Evolutionary conservation across 2,329 filamentous ascomycete species (phyloP), one percentile per base, ranked within the genome.

Genomic region (Didymella segeticola): DNA sequence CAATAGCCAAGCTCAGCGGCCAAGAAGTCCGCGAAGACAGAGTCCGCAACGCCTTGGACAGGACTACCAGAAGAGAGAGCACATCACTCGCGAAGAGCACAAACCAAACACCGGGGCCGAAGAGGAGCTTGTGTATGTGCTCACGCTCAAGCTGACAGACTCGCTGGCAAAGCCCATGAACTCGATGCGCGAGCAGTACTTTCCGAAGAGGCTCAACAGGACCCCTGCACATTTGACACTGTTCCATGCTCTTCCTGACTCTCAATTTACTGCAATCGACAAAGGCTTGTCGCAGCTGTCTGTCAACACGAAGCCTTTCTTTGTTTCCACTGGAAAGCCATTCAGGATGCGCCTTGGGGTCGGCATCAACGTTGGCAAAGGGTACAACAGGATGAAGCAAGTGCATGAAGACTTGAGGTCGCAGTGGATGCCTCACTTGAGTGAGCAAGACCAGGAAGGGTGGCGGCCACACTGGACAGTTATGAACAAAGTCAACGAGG

Each of bases 401-500:
- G 56, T 79, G 10, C 76, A 77, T 47, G 58, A 55, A 5, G 59
- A 67, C 29, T 60, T 80, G 26, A 67, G 69, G 52, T 55, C 58
- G 8, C 60, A 63, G 12, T 80, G 77, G 77, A 46, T 63, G 25
- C 50, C 64, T 3, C 77, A 72, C 20, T 57, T 80, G 11, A 79
- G 76, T 31, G 70, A 75, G 53, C 77, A 79, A 61, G 78, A 80
- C 58, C 64, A 64, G n/a, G 70, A 70, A 3, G 72, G 69, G 0
- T 75, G 73, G 61, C 67, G 66, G 6, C 70, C 75, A 8, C 78
- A 79, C 46, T 80, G 77, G 68, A 80, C 77, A 10, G 70, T 79
- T 14, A 79, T 79, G 78, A 79, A 79, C 51, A 79, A 79, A 57
- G 77, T 77, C 3, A 71, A 76, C 31, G 74, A 78, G n/a, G 71